These are phyloP conservation scores for Russula brevipes DNA, from an alignment of 768 basidiomycete species.

Conservation along the genomic window DNA sequence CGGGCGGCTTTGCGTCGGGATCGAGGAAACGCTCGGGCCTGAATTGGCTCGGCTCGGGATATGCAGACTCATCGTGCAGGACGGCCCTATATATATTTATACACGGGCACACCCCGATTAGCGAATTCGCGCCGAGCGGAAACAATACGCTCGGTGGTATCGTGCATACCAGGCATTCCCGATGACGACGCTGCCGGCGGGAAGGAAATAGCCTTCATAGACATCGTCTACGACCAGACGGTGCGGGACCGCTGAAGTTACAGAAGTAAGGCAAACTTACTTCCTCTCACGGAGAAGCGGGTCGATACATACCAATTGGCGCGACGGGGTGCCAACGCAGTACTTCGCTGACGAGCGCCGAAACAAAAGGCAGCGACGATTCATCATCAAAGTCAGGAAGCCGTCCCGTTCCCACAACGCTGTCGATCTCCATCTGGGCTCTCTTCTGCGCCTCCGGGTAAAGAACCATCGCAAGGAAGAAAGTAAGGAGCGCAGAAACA, in stretches of 20 bases:
- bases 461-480: conserved; percentile 33
- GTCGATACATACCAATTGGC: conserved; percentile 18
- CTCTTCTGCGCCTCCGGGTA: conserved; percentile 28
- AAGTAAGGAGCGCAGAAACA: conserved; percentile 27
- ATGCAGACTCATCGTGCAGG: conserved; percentile 14
- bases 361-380: conserved; percentile 27
- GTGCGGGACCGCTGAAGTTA: conserved; percentile 27
- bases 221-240: conserved; percentile 25
- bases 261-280: neutral
- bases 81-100: conserved; percentile 12
- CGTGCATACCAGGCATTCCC: conserved; percentile 24
- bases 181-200: conserved; percentile 30
- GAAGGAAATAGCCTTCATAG: conserved; percentile 30
- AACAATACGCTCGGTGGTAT: too few species aligned
- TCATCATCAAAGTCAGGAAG: conserved; percentile 29
- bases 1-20: neutral
- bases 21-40: conserved; percentile 21
- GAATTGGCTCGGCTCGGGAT: conserved; percentile 18
- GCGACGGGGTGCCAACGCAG: conserved; percentile 27
- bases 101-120: neutral
- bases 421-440: conserved; percentile 31
- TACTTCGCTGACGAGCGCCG: conserved; percentile 29
- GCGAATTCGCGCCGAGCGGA: neutral
- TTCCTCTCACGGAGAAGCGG: neutral
- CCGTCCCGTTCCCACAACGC: conserved; percentile 28